Base-by-base conservation (phyloP, 2,329 filamentous ascomycete species). In the Cadophora malorum region DNA sequence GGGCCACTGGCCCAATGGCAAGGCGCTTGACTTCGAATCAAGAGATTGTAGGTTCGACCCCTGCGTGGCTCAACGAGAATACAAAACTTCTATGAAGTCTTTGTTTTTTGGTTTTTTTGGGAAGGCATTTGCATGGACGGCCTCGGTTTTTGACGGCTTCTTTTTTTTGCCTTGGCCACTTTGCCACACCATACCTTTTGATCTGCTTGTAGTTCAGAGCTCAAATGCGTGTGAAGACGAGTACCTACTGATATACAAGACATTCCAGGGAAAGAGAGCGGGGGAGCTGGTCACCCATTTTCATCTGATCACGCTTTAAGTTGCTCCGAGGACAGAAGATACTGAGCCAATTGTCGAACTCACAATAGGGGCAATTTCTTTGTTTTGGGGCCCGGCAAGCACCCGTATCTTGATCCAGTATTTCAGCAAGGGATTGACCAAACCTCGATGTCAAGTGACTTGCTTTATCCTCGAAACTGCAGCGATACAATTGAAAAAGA, bases 11-110 rank as follows among this genome's bases (percentile, higher is more conserved):
- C 80, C 80, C 79, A 82, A 82, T 82, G 81, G 81, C 78, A 83
- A 82, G 80, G 81, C 80, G 81, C 79, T 81, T 82, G 81, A 83
- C 81, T 83, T 81, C 81, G 81, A 81, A 82, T 82, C 81, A 82
- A 81, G 79, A 82, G 81, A 82, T 82, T 82, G 80, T 78, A 81
- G 80, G 81, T 82, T 82, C 80, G 80, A 82, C 71, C 75, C 75
- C 75, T 77, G 74, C 74, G 72, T 74, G 56, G 56, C 21, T 59
- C 56, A 59, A 8, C 6, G 28, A 16, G 14, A 19, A 45, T 49
- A 10, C 4, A 5, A 49, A 49, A 3, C 4, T 49, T 8, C 45
- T 45, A 6, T 49, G 45, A 5, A 5, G n/a, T 2, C 21, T 49
- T 7, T 49, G 8, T 21, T 8, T 49, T 10, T 49, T n/a, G n/a